These are phyloP conservation scores for Trichophyton rubrum DNA, from an alignment of 2,329 filamentous ascomycete genomes.

Conservation along the genomic window DNA sequence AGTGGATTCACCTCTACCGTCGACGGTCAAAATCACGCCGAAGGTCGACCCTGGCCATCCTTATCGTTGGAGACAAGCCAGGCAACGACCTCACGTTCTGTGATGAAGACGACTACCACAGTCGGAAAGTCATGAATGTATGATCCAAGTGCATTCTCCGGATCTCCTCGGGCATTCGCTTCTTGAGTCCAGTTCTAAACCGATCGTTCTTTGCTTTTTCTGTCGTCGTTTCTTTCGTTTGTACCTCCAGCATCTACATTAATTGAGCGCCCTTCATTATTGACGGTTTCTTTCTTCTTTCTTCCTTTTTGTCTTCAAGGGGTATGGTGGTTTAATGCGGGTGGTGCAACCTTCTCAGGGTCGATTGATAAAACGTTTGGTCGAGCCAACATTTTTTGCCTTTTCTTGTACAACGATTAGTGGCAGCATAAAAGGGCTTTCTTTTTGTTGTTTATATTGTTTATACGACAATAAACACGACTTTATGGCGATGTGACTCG, in stretches of 20 bases:
- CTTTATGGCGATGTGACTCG: neutral
- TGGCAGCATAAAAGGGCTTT: neutral
- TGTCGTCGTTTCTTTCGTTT: neutral
- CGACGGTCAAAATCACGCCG: neutral
- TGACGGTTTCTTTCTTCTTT: neutral
- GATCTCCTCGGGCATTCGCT: neutral
- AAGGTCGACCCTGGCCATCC: neutral
- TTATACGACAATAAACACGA: neutral
- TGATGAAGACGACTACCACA: neutral
- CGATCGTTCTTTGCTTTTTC: neutral
- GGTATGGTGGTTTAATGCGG: neutral
- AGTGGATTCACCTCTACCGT: neutral
- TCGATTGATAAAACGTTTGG: neutral
- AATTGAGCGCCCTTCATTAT: neutral
- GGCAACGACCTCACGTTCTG: neutral
- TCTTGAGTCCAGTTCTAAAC: neutral
- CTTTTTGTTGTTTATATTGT: neutral
- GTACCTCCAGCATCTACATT: neutral
- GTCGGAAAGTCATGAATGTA: neutral
- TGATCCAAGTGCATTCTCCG: neutral
- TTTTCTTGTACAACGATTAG: neutral
- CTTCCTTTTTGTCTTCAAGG: neutral
- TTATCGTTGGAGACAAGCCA: neutral
- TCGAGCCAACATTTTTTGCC: neutral
- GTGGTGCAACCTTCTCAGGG: neutral